Conservation (phyloP, 331 rosid genomes). For the Arachis monticola region DNA sequence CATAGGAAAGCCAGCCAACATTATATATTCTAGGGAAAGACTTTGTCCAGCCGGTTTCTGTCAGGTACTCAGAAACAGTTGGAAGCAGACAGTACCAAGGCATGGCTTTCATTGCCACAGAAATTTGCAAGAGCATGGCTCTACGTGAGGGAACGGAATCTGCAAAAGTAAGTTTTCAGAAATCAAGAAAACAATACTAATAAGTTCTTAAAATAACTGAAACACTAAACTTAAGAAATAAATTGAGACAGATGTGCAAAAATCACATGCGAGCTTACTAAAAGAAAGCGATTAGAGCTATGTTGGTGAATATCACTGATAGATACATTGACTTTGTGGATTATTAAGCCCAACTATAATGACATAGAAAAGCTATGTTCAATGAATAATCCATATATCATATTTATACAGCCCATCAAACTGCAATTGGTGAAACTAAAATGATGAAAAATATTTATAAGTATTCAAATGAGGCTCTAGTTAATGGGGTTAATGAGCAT, state of each 20-base stretch:
- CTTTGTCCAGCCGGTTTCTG: slow-evolving; percentile 82
- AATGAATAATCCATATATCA: not conserved
- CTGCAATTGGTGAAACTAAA: not conserved
- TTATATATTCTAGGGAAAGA: slow-evolving; percentile 68
- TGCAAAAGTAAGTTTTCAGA: slow-evolving; percentile 49
- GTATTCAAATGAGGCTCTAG: not conserved
- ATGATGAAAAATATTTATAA: not conserved
- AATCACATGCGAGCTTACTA: not conserved
- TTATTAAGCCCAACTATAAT: not conserved
- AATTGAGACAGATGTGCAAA: slow-evolving; percentile 7
- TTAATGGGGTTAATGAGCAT: slow-evolving; percentile 18
- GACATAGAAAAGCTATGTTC: not conserved
- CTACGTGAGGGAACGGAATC: slow-evolving; percentile 79
- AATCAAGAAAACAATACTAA: slow-evolving; percentile 15
- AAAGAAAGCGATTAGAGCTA: not conserved
- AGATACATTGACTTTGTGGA: slow-evolving; percentile 1
- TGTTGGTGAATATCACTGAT: not conserved
- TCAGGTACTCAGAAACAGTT: slow-evolving; percentile 69
- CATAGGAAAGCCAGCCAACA: slow-evolving; percentile 64
- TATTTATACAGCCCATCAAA: not conserved
- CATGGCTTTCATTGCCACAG: slow-evolving; percentile 87
- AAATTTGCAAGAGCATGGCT: slow-evolving; percentile 86
- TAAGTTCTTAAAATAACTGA: not conserved
- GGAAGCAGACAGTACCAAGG: slow-evolving; percentile 88
- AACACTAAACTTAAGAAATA: slow-evolving; percentile 11